Conservation (phyloP, 148 eudicot species). For the Cornus suecica region DNA sequence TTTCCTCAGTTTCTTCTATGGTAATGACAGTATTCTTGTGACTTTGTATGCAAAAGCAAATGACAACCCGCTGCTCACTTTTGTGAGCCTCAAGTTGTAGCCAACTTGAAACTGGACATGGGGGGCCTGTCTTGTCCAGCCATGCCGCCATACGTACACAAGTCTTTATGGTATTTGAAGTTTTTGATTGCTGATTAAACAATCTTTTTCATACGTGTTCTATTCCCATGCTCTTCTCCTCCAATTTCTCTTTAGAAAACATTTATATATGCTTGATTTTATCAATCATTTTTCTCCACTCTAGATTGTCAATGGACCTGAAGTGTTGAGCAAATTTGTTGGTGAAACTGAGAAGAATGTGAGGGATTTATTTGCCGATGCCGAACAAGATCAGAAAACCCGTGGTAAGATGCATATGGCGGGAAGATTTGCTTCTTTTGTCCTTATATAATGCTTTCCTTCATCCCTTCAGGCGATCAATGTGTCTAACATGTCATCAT, state of each 20-base stretch:
- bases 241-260: neutral
- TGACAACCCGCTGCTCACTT: neutral
- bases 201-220: neutral
- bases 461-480: slow-evolving; percentile 72
- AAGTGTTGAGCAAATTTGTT: slow-evolving; percentile 97
- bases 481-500: slow-evolving; percentile 97
- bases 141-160: slow-evolving; percentile 5
- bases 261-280: slow-evolving; percentile 4
- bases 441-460: slow-evolving; percentile 4
- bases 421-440: neutral
- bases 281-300: slow-evolving; percentile 9
- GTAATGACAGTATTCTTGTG: neutral
- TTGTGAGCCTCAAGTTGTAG: neutral
- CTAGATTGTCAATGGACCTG: slow-evolving; percentile 98
- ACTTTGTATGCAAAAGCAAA: neutral
- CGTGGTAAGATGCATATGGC: slow-evolving; percentile 37
- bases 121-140: slow-evolving; percentile 1
- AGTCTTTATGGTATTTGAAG: neutral
- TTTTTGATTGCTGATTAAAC: neutral
- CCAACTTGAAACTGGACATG: neutral
- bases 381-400: slow-evolving; percentile 90
- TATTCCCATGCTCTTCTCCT: neutral
- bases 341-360: slow-evolving; percentile 99
- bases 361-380: slow-evolving; percentile 98
- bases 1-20: neutral